Base-by-base conservation (phyloP, 345 rosid genomes). In the Arabis hirsuta region DNA sequence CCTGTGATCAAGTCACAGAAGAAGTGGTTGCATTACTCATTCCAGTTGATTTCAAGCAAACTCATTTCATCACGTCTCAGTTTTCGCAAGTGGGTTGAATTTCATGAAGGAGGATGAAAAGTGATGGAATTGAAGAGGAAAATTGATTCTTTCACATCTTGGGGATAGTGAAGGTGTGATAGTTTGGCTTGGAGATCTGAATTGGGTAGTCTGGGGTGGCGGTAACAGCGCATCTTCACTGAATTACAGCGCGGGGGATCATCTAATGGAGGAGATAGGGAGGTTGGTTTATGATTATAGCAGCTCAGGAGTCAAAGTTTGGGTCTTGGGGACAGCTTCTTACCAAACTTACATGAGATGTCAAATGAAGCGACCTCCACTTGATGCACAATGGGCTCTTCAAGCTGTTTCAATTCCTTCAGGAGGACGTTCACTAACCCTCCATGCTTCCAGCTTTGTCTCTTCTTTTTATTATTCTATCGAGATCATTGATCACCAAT, bases 351-450 rank as follows among this genome's bases (percentile, higher is more conserved):
- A 92, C 77, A 82, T 82, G 82, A 88, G 79, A 76, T 88, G 96
- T 71, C 95, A 90, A 62, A 88, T 84, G 91, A 88, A 81, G 69
- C 92, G 83, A 62, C 96, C 95, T 77, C 79, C 91, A 62, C 87
- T 92, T 67, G 98, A 92, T 75, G 72, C 73, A 62, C 90, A 88
- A 54, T 92, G 98, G 98, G 79, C 80, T 60, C 85, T 90, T 76
- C 92, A 88, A 78, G 86, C 92, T 71, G 91, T 92, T 69, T 85
- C 96, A 9, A 74, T 90, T 80, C 98, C 96, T n/a, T 83, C 96
- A 12, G 87, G 85, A 58, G 98, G 86, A 54, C 90, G 90, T 77
- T 87, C 84, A 12, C 67, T 92, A 76, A 84, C 86, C 68, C 95
- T 92, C 73, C 90, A 87, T 70, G 84, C 82, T 76, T 74, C 96